Evolutionary conservation across 257 asterid species (phyloP).

Genomic region (Buddleja alternifolia): DNA sequence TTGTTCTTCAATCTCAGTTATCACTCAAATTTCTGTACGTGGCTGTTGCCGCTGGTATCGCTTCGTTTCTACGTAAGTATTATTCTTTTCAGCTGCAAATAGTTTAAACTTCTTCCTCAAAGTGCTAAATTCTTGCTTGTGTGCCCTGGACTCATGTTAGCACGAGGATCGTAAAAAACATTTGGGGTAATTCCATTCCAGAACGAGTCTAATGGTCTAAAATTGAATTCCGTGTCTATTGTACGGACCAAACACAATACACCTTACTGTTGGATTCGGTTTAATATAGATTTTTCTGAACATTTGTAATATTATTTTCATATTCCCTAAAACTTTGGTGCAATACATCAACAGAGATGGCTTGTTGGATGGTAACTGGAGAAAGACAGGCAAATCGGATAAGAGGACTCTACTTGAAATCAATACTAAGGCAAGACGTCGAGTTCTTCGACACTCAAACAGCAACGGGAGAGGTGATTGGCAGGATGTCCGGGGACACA

Average conservation of each 20-base stretch:
- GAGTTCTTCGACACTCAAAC: constrained; percentile 57
- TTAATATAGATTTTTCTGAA: too few relatives aligned
- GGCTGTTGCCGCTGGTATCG: constrained; percentile 60
- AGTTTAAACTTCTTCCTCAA: not conserved
- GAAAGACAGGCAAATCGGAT: constrained; percentile 62
- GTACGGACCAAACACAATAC: too few relatives aligned
- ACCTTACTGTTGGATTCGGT: too few relatives aligned
- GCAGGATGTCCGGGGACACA: constrained; percentile 56
- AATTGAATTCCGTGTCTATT: too few relatives aligned
- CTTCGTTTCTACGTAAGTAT: constrained; percentile 66
- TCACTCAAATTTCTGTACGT: constrained; percentile 59
- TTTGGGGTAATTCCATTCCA: too few relatives aligned
- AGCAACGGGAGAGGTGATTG: constrained; percentile 55
- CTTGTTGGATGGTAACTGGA: constrained; percentile 64
- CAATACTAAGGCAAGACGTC: constrained; percentile 59
- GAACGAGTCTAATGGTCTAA: too few relatives aligned
- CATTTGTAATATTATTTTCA: too few relatives aligned
- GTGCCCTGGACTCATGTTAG: too few relatives aligned
- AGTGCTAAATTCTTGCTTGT: too few relatives aligned
- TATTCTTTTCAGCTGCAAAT: too few relatives aligned
- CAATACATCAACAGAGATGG: constrained; percentile 46
- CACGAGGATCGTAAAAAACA: too few relatives aligned
- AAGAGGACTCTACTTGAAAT: constrained; percentile 52
- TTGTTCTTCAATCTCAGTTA: constrained; percentile 39
- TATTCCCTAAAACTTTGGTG: too few relatives aligned